Conservation (phyloP, 78 protist genomes). For the Capsaspora owczarzaki region DNA sequence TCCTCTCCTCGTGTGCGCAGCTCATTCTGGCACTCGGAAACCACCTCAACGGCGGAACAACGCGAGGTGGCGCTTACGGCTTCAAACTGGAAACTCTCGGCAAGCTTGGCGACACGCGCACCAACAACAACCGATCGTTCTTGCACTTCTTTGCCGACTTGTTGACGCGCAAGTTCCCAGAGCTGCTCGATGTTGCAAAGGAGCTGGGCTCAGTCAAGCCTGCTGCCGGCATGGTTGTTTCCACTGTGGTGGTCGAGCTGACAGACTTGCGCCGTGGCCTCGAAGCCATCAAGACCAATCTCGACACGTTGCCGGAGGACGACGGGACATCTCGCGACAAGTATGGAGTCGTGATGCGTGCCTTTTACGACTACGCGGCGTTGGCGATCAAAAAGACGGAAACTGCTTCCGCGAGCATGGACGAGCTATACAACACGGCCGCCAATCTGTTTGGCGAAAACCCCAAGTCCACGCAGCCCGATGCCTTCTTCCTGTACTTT, state of each 20-base stretch:
- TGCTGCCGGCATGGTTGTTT: background rate
- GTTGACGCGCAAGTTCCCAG: background rate
- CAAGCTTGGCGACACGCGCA: slow-evolving; percentile 22
- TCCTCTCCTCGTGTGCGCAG: too few relatives aligned
- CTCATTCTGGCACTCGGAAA: slow-evolving; percentile 26
- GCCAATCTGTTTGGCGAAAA: slow-evolving; percentile 16
- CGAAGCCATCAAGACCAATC: background rate
- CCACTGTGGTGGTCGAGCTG: background rate
- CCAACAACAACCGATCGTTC: slow-evolving; percentile 8
- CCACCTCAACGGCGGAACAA: slow-evolving; percentile 17
- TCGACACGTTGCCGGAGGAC: background rate
- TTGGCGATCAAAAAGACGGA: background rate
- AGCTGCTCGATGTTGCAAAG: background rate
- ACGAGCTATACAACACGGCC: background rate
- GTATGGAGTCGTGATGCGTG: background rate
- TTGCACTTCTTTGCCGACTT: slow-evolving; percentile 15
- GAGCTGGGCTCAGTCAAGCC: background rate
- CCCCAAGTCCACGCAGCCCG: slow-evolving; percentile 7
- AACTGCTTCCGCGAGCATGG: background rate
- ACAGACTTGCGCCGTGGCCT: background rate
- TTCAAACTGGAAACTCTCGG: slow-evolving; percentile 21
- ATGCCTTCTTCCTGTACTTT: slow-evolving; percentile 10
- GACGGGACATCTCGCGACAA: background rate
- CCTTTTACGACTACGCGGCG: background rate
- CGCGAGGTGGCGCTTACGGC: slow-evolving; percentile 16